Percentiles rank a stretch among this genome's conserved stretches.
phyloP scores from a whole-genome alignment of 192 early-diverging fungal genomes.

The Lobosporangium transversale region DNA sequence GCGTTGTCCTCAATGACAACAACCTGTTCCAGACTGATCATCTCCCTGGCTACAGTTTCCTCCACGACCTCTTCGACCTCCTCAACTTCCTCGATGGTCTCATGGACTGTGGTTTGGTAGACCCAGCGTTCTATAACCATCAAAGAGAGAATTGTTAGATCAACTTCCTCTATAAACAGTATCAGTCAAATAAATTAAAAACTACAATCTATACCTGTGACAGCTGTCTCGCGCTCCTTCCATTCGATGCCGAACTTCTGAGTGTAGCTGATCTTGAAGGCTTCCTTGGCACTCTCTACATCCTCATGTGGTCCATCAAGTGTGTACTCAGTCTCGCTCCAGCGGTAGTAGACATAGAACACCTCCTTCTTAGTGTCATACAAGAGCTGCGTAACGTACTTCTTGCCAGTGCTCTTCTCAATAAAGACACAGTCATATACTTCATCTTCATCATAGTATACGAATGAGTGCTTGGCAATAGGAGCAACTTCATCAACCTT shows the following conservation, averaged over 20 bases:
- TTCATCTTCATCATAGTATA: conserved; percentile 40
- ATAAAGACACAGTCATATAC: conserved; percentile 16
- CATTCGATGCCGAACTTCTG: not conserved
- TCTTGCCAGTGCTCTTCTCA: conserved; percentile 15
- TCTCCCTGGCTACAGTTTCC: not conserved
- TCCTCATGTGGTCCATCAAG: conserved; percentile 19
- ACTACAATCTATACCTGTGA: not conserved
- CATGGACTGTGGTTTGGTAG: conserved; percentile 17
- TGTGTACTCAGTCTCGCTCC: conserved; percentile 19
- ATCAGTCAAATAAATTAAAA: too few species aligned
- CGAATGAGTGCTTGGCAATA: conserved; percentile 10
- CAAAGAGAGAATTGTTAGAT: not conserved
- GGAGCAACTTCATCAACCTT: conserved; percentile 8
- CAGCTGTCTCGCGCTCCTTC: conserved; percentile 6
- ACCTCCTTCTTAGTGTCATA: conserved; percentile 4
- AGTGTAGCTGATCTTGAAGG: conserved; percentile 10
- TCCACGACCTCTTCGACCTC: conserved; percentile 12
- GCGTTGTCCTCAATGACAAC: not conserved
- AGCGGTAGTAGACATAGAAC: conserved; percentile 22
- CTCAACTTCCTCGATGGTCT: conserved; percentile 13
- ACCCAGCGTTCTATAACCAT: conserved; percentile 2
- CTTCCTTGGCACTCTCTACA: conserved; percentile 6
- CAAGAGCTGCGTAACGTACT: conserved; percentile 14
- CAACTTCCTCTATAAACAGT: not conserved
- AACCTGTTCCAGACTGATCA: conserved; percentile 1